Evolutionary conservation across 305 asterid genomes (phyloP), one percentile per base, ranked within the genome.

Genomic region (Solanum hybrid): DNA sequence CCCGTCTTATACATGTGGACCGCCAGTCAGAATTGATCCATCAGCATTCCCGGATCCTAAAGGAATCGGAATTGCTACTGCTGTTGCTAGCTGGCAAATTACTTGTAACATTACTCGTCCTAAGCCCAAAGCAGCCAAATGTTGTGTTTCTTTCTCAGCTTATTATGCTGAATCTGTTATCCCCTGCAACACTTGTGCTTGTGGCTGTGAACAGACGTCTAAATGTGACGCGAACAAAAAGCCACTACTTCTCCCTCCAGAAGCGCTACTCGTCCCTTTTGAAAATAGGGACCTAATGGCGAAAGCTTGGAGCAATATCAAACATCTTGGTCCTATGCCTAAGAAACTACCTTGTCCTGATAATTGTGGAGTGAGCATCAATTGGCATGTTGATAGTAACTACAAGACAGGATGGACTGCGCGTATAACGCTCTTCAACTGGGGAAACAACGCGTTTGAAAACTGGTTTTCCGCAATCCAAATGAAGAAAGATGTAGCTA

Each of bases 131-230:
- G 90, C 92, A 41, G 89, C 94, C 33, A 91, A 93, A 31, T 96
- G 99, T 89, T 97, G 99, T 26, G 98, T 97, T 7, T 95, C 99
- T n/a, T 97, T 93, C 94, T 94, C 99, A 0, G 98, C 99, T 5
- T 97, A 89, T 93, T 96, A 95, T 70, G 76, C 99, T 1, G 96
- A 93, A 1, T 93, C 94, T 0, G 98, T 92, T 8, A 75, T 96
- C 11, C 98, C 98, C 0, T 95, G 99, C 94, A 92, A 45, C 92
- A 97, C 99, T 2, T 96, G 99, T 5, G 98, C 99, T 1, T 97
- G 99, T 22, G 99, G 99, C 10, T 97, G 99, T 61, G 94, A 90
- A 2, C 93, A 93, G 24, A 79, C 86, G 2, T 13, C 92, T 0
- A 93, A 88, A 0, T 97, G 99, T 89, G 94, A 93, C 26, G 89